These are phyloP conservation scores for Penium margaritaceum DNA, from an alignment of 139 green algal genomes.

Conservation along the genomic window DNA sequence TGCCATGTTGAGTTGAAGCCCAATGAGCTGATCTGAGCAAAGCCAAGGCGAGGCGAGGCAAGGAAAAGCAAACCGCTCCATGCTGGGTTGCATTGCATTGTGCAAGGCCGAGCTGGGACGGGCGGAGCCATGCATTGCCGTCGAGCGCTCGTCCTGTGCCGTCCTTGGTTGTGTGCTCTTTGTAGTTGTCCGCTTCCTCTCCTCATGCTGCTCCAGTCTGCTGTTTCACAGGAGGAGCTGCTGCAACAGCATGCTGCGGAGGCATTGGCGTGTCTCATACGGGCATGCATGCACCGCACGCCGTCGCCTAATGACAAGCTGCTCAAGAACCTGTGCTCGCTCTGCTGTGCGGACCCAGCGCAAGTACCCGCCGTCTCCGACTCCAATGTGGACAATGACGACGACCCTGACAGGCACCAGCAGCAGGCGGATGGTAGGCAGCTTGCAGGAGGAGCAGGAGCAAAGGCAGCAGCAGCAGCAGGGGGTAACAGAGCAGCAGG, in stretches of 20 bases:
- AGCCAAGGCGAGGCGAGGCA: no score
- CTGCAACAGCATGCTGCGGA: slow-evolving; percentile 57
- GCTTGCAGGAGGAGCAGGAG: neutral
- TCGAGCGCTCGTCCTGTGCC: no score
- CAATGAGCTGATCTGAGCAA: no score
- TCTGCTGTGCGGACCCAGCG: slow-evolving; percentile 59
- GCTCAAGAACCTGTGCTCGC: slow-evolving; percentile 68
- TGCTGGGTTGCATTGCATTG: no score
- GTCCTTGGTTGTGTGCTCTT: no score
- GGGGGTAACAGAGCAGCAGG: no score
- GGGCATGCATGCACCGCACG: slow-evolving; percentile 51
- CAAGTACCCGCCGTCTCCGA: slow-evolving; percentile 46
- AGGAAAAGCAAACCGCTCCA: no score
- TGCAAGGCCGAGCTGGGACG: no score
- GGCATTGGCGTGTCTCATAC: slow-evolving; percentile 68
- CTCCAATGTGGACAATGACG: slow-evolving; percentile 9
- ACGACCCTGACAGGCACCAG: neutral
- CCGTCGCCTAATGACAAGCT: slow-evolving; percentile 81
- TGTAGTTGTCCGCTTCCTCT: no score
- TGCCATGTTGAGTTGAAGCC: no score
- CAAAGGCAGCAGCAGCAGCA: neutral
- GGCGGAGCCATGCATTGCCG: no score
- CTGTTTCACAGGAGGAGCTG: slow-evolving; percentile 41
- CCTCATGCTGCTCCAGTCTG: neutral
- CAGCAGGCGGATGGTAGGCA: neutral